Evolutionary conservation across 2,329 filamentous ascomycete species (phyloP), one percentile per base, ranked within the genome.

Genomic region (Blastomyces emzantsi): DNA sequence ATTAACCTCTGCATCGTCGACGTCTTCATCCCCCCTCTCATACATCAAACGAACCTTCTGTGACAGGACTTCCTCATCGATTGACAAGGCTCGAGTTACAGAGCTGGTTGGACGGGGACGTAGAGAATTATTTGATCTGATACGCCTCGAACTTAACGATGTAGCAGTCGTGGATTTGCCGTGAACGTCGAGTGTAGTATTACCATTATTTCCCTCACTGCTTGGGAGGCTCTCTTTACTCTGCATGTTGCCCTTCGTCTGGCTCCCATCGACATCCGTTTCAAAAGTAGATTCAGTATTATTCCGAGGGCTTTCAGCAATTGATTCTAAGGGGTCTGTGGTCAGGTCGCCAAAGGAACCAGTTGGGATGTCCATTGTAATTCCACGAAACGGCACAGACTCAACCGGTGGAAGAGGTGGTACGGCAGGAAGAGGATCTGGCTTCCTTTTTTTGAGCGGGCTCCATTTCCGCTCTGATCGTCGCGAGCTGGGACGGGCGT

Each of bases 41-140:
- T 87, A 88, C 84, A 87, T 87, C 66, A 83, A 77, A 39, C 85
- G 79, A 45, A 88, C 84, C 66, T 83, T 83, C 66, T 83, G 81
- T 41, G 85, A 87, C 64, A 87, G 75, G 70, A 82, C 81, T 69
- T 85, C 84, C 71, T 87, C 85, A 68, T 87, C 85, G 1, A 83
- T 77, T n/a, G 85, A 87, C 39, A 87, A 78, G 25, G 82, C 79
- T 63, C 84, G 78, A 59, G 74, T 74, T 67, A 76, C 69, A 13
- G 76, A 70, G 61, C 73, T 73, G 41, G 71, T 66, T 22, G 72
- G 76, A 69, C 73, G 71, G 59, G 70, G 75, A 65, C 71, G 76
- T 68, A 74, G 72, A 51, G 76, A 73, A 43, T 75, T 73, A 39
- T 74, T 73, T 2, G 73, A 70, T 36, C 74, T 71, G 55, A 69